A percentile compares a stretch with the other conserved stretches of the same genome.
These are phyloP conservation scores for Exophiala lecanii-corni DNA, from an alignment of 2,329 filamentous ascomycete species.

Conservation along the genomic window DNA sequence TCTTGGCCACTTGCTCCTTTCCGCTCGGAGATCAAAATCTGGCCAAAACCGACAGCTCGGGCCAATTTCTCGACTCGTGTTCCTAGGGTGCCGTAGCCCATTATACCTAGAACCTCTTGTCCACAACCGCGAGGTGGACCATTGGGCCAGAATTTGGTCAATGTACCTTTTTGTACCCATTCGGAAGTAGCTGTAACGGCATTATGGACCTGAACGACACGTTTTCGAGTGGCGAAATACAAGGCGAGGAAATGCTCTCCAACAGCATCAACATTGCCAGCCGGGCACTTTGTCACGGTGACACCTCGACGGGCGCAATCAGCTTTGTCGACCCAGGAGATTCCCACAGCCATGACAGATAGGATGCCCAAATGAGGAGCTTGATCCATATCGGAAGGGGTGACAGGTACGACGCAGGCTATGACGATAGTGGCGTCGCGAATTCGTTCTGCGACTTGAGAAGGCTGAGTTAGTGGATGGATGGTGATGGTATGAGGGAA, in stretches of 20 bases:
- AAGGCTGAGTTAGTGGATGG: conserved; percentile 34
- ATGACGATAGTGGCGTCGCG: conserved; percentile 45
- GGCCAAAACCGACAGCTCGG: conserved; percentile 42
- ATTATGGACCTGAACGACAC: conserved; percentile 36
- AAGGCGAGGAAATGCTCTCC: conserved; percentile 49
- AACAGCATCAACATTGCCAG: conserved; percentile 46
- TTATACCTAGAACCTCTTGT: conserved; percentile 47
- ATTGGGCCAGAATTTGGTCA: conserved; percentile 31
- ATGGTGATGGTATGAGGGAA: conserved; percentile 41
- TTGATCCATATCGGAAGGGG: conserved; percentile 37
- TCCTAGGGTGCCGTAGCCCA: conserved; percentile 49
- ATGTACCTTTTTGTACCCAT: conserved; percentile 39
- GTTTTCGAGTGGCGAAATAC: conserved; percentile 45
- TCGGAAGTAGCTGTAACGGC: conserved; percentile 32
- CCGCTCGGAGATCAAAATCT: conserved; percentile 46
- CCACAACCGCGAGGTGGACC: conserved; percentile 42
- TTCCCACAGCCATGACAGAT: conserved; percentile 44
- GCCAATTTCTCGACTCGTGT: conserved; percentile 44
- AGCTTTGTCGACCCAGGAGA: conserved; percentile 44
- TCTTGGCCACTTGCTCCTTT: conserved; percentile 31
- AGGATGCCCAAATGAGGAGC: conserved; percentile 43
- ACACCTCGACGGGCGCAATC: conserved; percentile 42
- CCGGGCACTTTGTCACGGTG: conserved; percentile 43
- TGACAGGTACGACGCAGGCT: conserved; percentile 38
- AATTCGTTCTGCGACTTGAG: conserved; percentile 39